Evolutionary conservation across 306 rosid species (phyloP).

Genomic region (Lithocarpus polystachyus): DNA sequence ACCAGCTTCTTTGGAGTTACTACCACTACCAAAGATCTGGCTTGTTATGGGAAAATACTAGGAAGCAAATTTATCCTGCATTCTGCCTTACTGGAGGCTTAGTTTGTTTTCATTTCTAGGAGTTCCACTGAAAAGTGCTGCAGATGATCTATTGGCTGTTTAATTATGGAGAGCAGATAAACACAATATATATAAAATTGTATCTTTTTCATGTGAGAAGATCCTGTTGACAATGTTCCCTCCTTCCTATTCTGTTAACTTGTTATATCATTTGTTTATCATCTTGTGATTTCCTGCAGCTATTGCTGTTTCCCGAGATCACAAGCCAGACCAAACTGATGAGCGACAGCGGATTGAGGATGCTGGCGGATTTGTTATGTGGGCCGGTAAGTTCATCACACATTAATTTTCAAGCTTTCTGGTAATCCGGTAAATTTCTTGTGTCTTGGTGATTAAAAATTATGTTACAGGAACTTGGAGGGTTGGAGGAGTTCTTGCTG

Average conservation of each 20-base stretch:
- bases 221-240: background rate
- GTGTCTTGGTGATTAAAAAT: conserved; percentile 12
- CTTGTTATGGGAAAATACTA: background rate
- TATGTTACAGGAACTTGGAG: conserved; percentile 87
- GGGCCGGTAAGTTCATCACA: conserved; percentile 68
- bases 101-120: background rate
- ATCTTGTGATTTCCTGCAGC: conserved; percentile 47
- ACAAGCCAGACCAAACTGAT: conserved; percentile 96
- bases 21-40: too few species aligned
- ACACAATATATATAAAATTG: background rate
- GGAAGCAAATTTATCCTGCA: background rate
- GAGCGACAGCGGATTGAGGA: conserved; percentile 93
- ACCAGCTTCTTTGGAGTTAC: too few species aligned
- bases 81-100: background rate
- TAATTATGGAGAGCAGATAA: background rate
- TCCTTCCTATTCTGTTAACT: conserved; percentile 3
- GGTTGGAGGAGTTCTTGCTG: conserved; percentile 99
- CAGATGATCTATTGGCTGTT: background rate
- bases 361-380: conserved; percentile 96
- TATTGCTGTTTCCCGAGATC: conserved; percentile 96
- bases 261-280: conserved; percentile 6
- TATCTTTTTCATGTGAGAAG: conserved; percentile 7
- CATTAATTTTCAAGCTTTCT: background rate
- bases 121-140: background rate
- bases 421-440: background rate